Evolutionary conservation across 2,329 filamentous ascomycete species (phyloP).

Genomic region (Penicillium sp.): DNA sequence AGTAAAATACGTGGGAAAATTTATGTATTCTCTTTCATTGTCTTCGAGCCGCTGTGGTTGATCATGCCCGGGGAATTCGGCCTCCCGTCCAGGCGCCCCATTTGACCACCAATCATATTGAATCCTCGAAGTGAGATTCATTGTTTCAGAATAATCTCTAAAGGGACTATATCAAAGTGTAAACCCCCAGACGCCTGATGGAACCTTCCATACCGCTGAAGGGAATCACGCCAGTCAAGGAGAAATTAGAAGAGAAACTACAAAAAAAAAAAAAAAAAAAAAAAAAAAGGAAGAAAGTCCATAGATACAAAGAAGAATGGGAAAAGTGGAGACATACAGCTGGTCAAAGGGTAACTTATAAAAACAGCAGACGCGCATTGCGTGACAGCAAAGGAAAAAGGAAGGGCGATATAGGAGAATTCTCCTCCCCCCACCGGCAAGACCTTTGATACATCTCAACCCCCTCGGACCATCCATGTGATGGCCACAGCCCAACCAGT

Average conservation of each 20-base stretch:
- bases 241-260: not conserved
- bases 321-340: not conserved
- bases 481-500: slow-evolving; percentile 27
- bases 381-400: not conserved
- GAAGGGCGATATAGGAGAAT: not conserved
- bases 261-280: not conserved
- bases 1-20: not conserved
- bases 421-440: no score
- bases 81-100: not conserved
- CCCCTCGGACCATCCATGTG: slow-evolving; percentile 33
- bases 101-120: not conserved
- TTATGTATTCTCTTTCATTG: not conserved
- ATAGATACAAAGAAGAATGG: not conserved
- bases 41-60: not conserved
- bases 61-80: not conserved
- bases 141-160: not conserved
- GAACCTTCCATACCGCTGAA: not conserved
- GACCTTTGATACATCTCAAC: slow-evolving; percentile 7
- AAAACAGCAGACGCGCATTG: not conserved
- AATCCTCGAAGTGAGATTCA: not conserved
- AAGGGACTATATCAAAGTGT: not conserved
- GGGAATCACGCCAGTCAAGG: not conserved
- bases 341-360: not conserved
- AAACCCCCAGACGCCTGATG: not conserved
- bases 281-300: not conserved